Conservation (phyloP, 768 basidiomycete species). For the Rhodosporidiobolus odoratus region DNA sequence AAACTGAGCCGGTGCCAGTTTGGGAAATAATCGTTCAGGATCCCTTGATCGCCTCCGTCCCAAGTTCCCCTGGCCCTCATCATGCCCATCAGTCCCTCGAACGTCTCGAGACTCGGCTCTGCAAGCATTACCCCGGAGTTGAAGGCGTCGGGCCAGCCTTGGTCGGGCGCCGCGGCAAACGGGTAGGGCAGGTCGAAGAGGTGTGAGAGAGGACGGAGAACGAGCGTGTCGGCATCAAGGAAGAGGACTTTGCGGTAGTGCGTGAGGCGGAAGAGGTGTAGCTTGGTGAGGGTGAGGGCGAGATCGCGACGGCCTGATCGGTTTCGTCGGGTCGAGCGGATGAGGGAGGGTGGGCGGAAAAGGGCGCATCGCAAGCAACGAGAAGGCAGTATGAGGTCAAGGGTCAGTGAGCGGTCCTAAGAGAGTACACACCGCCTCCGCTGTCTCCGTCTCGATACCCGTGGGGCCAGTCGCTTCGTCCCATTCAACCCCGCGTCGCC, state of each 20-base stretch:
- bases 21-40: conserved; percentile 74
- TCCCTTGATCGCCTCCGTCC: conserved; percentile 98
- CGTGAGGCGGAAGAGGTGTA: conserved; percentile 87
- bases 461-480: no score
- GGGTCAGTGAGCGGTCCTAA: no score
- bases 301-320: conserved; percentile 84
- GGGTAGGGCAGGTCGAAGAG: conserved; percentile 71
- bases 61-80: conserved; percentile 76
- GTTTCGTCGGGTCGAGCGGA: background rate
- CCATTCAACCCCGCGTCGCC: background rate
- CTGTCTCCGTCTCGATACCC: no score
- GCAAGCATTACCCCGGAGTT: conserved; percentile 94
- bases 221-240: conserved; percentile 86
- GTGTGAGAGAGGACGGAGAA: conserved; percentile 79
- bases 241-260: conserved; percentile 82
- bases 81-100: conserved; percentile 64
- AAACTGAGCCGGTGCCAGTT: conserved; percentile 91
- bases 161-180: conserved; percentile 90
- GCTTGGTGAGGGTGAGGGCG: conserved; percentile 85
- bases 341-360: conserved; percentile 41
- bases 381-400: background rate
- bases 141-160: conserved; percentile 99
- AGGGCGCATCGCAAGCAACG: background rate
- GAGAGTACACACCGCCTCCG: no score
- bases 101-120: conserved; percentile 74